These are phyloP conservation scores for Capsicum chinense DNA, from an alignment of 257 asterid genomes.

Conservation along the genomic window DNA sequence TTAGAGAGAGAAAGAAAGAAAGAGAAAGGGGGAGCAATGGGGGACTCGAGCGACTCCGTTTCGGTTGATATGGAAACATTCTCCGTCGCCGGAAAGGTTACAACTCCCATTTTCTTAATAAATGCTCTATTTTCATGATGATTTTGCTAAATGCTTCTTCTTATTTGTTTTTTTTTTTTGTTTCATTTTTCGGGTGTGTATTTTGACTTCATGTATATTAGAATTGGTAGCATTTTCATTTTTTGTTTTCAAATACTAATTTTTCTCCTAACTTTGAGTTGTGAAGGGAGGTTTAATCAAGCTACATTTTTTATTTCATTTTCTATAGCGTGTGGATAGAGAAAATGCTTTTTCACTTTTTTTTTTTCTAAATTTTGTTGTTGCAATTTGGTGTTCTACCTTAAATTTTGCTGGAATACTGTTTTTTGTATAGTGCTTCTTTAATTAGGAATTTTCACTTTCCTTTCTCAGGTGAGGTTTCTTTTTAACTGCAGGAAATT, in stretches of 20 bases:
- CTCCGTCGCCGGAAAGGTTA: conserved; percentile 85
- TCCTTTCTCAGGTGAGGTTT: too few relatives aligned
- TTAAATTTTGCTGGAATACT: neutral
- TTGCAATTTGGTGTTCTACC: neutral
- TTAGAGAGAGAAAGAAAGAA: conserved; percentile 32
- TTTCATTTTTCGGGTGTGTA: too few relatives aligned
- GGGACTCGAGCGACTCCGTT: conserved; percentile 92
- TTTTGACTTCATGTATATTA: neutral
- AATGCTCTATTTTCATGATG: neutral
- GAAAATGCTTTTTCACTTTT: conserved; percentile 14
- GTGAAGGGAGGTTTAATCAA: neutral
- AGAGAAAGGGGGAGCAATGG: conserved; percentile 55
- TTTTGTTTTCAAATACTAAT: too few relatives aligned
- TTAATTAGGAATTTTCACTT: neutral
- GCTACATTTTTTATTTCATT: neutral
- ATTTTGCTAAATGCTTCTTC: neutral
- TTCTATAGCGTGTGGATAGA: neutral
- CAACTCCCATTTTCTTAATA: neutral
- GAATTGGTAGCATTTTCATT: neutral
- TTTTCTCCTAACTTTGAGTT: conserved; percentile 21
- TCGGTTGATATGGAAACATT: conserved; percentile 84
- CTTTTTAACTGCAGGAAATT: neutral
- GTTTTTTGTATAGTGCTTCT: neutral
- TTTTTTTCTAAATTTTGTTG: neutral
- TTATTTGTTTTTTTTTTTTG: too few relatives aligned